Base-by-base conservation (phyloP, 2,329 filamentous ascomycete genomes). In the Golovinomyces cichoracearum region DNA sequence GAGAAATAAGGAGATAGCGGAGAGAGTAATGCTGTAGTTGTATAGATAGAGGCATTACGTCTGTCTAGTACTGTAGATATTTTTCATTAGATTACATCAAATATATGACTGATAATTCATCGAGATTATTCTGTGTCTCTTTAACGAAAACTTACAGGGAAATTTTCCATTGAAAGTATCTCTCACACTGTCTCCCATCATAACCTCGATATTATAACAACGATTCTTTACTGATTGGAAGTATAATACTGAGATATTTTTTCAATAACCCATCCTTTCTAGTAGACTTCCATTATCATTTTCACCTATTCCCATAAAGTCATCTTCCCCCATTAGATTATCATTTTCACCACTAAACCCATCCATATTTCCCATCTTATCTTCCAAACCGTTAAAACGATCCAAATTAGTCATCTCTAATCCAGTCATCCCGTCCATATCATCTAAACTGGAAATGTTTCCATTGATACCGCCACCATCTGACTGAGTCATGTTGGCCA, bases 251-350 rank as follows among this genome's bases (percentile, higher is more conserved):
- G n/a, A n/a, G n/a, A n/a, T n/a, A n/a, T n/a, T n/a, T n/a, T 21
- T n/a, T 45, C 26, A 47, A 38, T 37, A 47, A 7, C 22, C 31
- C 13, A 47, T 37, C 13, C 45, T 31, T n/a, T 47, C 45, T 26
- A 47, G 26, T 7, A 37, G 31, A 37, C n/a, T 35, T 25, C 19
- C 31, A 17, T 22, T 26, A 5, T n/a, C 25, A 9, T 37, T 23
- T n/a, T n/a, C 45, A 15, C 19, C 5, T 7, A 45, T 29, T 37
- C 31, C 33, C 31, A 47, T 25, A 26, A 47, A 47, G 7, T n/a
- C 22, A 6, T 17, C 21, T 17, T 37, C 45, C 13, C 15, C 38
- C 3, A 47, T 37, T 15, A 47, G 17, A 25, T 47, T 38, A 2
- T 37, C 19, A 13, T 17, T 27, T 25, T 25, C 33, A 2, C 13